Percentiles rank a stretch among this genome's conserved stretches.
phyloP scores from a whole-genome alignment of 164 flowering plant genomes.

The Houttuynia cordata region DNA sequence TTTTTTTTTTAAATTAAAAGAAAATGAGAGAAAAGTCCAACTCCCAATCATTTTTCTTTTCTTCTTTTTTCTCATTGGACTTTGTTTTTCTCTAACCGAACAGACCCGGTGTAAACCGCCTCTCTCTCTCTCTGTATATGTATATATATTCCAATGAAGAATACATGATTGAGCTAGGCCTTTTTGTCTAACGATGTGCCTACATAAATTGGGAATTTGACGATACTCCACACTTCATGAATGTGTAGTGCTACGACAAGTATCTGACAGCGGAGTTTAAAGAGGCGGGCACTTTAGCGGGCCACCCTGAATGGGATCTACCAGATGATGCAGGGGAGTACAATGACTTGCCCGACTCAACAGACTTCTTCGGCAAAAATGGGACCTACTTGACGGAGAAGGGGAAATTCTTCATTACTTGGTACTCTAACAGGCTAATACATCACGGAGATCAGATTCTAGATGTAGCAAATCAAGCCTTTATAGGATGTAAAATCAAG shows the following conservation, averaged over 20 bases:
- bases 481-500: constrained; percentile 56
- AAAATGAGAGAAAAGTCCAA: no score
- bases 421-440: constrained; percentile 71
- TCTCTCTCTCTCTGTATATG: no score
- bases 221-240: neutral
- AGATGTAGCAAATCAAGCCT: constrained; percentile 62
- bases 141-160: no score
- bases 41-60: no score
- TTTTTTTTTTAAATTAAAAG: no score
- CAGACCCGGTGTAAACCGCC: no score
- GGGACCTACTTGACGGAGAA: constrained; percentile 54
- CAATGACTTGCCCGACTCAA: constrained; percentile 54
- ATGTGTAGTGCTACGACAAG: constrained; percentile 76
- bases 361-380: constrained; percentile 47
- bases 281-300: constrained; percentile 40
- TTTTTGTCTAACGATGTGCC: no score
- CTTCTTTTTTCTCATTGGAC: no score
- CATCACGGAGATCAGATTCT: constrained; percentile 80
- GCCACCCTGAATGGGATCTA: constrained; percentile 69
- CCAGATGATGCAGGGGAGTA: constrained; percentile 75
- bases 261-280: constrained; percentile 52
- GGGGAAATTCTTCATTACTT: constrained; percentile 76
- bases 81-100: no score
- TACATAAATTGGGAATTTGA: no score
- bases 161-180: no score